Percentiles rank a stretch among this genome's conserved stretches.
Evolutionary conservation across 2,329 filamentous ascomycete species (phyloP).

Genomic region (Nothopassalora personata): DNA sequence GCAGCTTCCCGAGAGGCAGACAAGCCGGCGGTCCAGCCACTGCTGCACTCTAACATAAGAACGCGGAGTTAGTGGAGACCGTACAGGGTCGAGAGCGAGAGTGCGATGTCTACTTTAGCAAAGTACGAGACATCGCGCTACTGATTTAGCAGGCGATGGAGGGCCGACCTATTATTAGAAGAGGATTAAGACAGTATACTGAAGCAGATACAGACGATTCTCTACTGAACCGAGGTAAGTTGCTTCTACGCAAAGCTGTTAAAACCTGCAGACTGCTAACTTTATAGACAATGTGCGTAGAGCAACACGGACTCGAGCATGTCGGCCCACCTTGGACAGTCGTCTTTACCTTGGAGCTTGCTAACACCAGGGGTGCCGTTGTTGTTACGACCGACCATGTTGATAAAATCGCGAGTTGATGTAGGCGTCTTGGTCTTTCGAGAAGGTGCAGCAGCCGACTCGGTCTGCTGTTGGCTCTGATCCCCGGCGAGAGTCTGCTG

Average conservation of each 20-base stretch:
- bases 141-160: conserved; percentile 90
- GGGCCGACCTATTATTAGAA: conserved; percentile 83
- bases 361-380: too few species aligned
- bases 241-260: not conserved
- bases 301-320: too few species aligned
- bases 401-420: too few species aligned
- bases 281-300: too few species aligned
- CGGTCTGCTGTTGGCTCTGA: too few species aligned
- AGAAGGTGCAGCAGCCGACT: too few species aligned
- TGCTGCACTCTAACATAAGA: conserved; percentile 76
- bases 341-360: too few species aligned
- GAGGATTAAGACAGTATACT: conserved; percentile 88
- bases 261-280: conserved; percentile 4
- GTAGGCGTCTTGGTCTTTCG: too few species aligned
- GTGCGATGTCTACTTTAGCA: conserved; percentile 98
- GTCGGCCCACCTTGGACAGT: too few species aligned
- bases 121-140: conserved; percentile 93
- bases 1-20: conserved; percentile 44
- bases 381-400: too few species aligned
- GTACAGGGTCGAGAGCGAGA: conserved; percentile 93
- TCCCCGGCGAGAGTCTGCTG: too few species aligned
- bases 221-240: conserved; percentile 86
- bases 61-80: conserved; percentile 84
- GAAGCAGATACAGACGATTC: conserved; percentile 92
- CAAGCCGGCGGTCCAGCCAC: conserved; percentile 51